These are phyloP conservation scores for Aspergillus intermedius DNA, from an alignment of 2,329 filamentous ascomycete genomes.

Conservation along the genomic window DNA sequence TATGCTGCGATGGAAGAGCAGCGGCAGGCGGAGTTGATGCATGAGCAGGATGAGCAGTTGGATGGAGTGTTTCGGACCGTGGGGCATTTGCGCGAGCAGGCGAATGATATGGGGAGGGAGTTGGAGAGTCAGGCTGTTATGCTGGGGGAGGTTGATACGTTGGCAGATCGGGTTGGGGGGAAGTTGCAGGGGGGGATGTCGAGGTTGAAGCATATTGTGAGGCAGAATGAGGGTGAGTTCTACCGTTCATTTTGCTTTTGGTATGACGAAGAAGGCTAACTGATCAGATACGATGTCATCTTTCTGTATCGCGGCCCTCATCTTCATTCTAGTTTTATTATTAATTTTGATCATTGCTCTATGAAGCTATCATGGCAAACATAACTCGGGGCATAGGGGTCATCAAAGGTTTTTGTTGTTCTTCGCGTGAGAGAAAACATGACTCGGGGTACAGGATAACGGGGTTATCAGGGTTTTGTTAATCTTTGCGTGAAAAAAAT, in stretches of 20 bases:
- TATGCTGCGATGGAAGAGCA: constrained; percentile 85
- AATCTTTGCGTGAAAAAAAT: constrained; percentile 7
- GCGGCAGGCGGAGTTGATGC: constrained; percentile 85
- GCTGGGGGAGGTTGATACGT: constrained; percentile 73
- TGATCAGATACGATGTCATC: constrained; percentile 60
- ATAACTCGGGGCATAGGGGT: constrained; percentile 5
- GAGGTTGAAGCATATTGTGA: constrained; percentile 76
- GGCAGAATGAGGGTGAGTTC: constrained; percentile 78
- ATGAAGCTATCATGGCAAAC: constrained; percentile 36
- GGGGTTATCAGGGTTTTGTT: background rate
- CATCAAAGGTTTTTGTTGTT: background rate
- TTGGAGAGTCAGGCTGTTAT: constrained; percentile 90
- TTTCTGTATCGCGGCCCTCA: constrained; percentile 84
- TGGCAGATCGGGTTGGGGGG: constrained; percentile 81
- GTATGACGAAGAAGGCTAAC: background rate
- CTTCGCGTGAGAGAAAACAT: background rate
- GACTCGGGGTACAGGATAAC: background rate
- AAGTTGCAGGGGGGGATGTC: constrained; percentile 80
- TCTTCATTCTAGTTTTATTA: constrained; percentile 79
- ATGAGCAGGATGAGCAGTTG: constrained; percentile 86
- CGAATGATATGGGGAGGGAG: constrained; percentile 92
- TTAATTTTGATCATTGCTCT: constrained; percentile 69
- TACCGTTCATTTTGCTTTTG: constrained; percentile 3
- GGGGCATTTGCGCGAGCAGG: constrained; percentile 81
- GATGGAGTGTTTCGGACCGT: constrained; percentile 92